Conservation (phyloP, 176 grass and related monocot species). For the Eleusine indica region DNA sequence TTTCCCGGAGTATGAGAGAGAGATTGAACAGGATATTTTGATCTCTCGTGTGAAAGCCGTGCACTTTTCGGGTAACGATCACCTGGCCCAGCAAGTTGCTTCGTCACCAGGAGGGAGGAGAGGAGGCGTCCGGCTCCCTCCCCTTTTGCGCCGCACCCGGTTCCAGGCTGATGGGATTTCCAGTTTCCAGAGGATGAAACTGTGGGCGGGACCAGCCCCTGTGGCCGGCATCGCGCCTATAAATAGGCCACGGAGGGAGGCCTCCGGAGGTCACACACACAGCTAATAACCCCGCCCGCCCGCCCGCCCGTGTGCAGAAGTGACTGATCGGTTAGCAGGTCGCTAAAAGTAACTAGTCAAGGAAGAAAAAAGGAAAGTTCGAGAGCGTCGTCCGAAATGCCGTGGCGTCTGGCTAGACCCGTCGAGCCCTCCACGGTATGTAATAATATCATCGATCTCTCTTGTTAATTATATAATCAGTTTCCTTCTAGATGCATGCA, state of each 20-base stretch:
- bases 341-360: not conserved
- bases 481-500: not conserved
- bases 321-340: constrained; percentile 20
- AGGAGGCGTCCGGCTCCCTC: not conserved
- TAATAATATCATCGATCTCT: not conserved
- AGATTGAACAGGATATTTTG: constrained; percentile 1
- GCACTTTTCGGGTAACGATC: constrained; percentile 29
- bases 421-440: constrained; percentile 42
- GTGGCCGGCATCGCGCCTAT: constrained; percentile 23
- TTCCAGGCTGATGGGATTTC: not conserved
- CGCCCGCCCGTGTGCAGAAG: constrained; percentile 17
- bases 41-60: constrained; percentile 3
- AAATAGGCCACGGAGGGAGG: constrained; percentile 38
- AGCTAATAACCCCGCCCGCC: not conserved
- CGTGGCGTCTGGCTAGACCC: constrained; percentile 49
- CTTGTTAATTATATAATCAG: not conserved
- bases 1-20: not conserved
- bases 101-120: not conserved
- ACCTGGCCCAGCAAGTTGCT: constrained; percentile 22
- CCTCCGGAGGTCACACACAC: not conserved
- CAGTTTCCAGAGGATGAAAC: constrained; percentile 4
- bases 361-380: constrained; percentile 26
- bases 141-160: constrained; percentile 5
- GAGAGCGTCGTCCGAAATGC: constrained; percentile 31
- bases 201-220: constrained; percentile 31